Evolutionary conservation across 768 basidiomycete genomes (phyloP).

Genomic region (Lentinula guzmanii): DNA sequence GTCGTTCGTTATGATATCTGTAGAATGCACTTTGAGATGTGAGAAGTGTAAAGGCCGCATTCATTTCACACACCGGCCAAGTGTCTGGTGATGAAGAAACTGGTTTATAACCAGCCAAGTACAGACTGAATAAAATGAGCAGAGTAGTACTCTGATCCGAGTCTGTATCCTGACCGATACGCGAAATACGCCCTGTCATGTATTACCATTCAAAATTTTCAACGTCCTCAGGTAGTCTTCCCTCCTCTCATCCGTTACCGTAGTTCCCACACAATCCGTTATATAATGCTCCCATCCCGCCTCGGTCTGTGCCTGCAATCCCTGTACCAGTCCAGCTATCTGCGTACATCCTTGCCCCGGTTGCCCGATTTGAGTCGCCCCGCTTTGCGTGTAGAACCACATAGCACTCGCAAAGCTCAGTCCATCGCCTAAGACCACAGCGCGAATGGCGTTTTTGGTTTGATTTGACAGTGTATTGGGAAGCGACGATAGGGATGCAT

Average conservation of each 20-base stretch:
- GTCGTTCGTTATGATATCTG: no score
- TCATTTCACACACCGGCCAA: no score
- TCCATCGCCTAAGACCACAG: constrained; percentile 14
- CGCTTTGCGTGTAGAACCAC: constrained; percentile 18
- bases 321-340: constrained; percentile 12
- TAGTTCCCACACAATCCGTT: constrained; percentile 16
- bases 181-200: no score
- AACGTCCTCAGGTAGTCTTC: constrained; percentile 13
- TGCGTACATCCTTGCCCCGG: constrained; percentile 13
- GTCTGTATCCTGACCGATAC: no score
- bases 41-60: no score
- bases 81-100: no score
- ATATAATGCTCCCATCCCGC: constrained; percentile 17
- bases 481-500: not conserved
- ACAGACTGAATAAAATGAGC: no score
- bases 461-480: constrained; percentile 3
- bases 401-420: constrained; percentile 18
- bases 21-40: no score
- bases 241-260: constrained; percentile 13
- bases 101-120: no score
- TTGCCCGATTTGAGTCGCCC: not conserved
- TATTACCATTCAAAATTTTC: constrained; percentile 5
- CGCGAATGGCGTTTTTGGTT: constrained; percentile 15
- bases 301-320: constrained; percentile 12
- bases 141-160: no score